A percentile compares a stretch with the other conserved stretches of the same genome.
phyloP scores from a whole-genome alignment of 2,329 filamentous ascomycete genomes.

The Phaeosphaeriaceae sp. region DNA sequence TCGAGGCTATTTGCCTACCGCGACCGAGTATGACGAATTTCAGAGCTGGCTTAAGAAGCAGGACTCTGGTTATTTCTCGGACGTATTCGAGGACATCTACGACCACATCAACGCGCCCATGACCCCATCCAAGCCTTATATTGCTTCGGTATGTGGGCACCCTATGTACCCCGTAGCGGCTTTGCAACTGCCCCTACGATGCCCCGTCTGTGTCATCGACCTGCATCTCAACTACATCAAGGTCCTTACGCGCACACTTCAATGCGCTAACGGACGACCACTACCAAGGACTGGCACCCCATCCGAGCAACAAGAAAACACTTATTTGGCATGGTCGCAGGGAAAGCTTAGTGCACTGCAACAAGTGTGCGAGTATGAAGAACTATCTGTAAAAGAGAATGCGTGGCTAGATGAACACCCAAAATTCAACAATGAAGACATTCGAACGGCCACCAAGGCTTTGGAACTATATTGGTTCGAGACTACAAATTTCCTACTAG shows the following conservation, averaged over 20 bases:
- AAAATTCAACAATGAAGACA: conserved; percentile 10
- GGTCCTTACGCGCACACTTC: conserved; percentile 27
- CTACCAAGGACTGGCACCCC: conserved; percentile 25
- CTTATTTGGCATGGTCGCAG: conserved; percentile 30
- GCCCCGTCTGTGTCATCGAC: conserved; percentile 36
- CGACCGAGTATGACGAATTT: conserved; percentile 37
- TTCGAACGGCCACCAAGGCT: conserved; percentile 33
- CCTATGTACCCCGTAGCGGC: conserved; percentile 26
- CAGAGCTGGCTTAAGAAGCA: conserved; percentile 37
- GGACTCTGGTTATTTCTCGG: conserved; percentile 41
- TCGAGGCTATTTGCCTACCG: conserved; percentile 31
- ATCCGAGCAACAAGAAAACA: conserved; percentile 28
- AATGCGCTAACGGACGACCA: conserved; percentile 27
- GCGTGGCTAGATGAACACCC: conserved; percentile 25
- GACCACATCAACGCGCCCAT: conserved; percentile 18
- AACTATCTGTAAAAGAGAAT: conserved; percentile 24
- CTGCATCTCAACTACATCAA: conserved; percentile 35
- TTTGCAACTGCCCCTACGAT: conserved; percentile 20
- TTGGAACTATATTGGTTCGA: conserved; percentile 35
- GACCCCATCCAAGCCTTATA: conserved; percentile 10
- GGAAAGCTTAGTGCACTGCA: conserved; percentile 31
- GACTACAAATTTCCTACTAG: conserved; percentile 7
- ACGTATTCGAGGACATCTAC: conserved; percentile 33
- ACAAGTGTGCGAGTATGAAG: conserved; percentile 28
- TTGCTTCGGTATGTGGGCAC: conserved; percentile 31